Evolutionary conservation across 2,329 filamentous ascomycete species (phyloP).

Genomic region (Scortechinia acanthostroma): DNA sequence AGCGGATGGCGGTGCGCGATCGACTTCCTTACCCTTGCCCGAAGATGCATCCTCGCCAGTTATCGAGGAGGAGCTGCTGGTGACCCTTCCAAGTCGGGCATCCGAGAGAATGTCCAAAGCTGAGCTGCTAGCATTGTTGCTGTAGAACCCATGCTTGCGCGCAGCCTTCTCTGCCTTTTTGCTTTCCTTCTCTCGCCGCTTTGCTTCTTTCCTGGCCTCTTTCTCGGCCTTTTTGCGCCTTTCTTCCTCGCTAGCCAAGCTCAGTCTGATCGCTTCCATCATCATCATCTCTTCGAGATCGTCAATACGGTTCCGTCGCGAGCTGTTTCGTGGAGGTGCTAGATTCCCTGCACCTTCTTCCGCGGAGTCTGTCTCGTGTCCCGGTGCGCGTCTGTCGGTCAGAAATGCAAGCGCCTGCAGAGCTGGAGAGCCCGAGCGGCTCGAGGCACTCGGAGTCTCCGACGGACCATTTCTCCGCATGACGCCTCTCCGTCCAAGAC

Average conservation of each 20-base stretch:
- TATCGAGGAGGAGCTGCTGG: conserved; percentile 23
- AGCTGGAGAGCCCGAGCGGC: conserved; percentile 24
- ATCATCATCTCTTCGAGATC: conserved; percentile 98
- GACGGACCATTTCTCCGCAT: conserved; percentile 16
- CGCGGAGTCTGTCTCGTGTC: conserved; percentile 13
- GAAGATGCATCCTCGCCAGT: conserved; percentile 21
- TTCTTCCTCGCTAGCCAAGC: conserved; percentile 87
- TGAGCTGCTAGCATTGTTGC: conserved; percentile 54
- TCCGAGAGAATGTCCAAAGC: conserved; percentile 41
- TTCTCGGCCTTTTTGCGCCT: conserved; percentile 80
- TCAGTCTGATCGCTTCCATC: conserved; percentile 87
- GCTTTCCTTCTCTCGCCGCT: conserved; percentile 77
- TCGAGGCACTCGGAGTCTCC: conserved; percentile 21
- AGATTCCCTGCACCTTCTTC: conserved; percentile 4
- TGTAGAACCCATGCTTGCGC: conserved; percentile 31
- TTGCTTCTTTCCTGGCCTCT: conserved; percentile 73
- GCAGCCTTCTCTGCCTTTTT: conserved; percentile 51
- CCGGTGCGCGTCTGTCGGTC: conserved; percentile 17
- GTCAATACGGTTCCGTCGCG: conserved; percentile 54
- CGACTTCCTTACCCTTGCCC: conserved; percentile 66
- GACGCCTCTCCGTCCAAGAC: conserved; percentile 40
- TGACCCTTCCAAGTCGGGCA: conserved; percentile 21
- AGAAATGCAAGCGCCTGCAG: conserved; percentile 34
- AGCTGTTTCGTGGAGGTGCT: conserved; percentile 10
- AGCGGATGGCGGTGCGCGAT: conserved; percentile 30